phyloP scores from a whole-genome alignment of 2,329 filamentous ascomycete species.

The Pyricularia pennisetigena region DNA sequence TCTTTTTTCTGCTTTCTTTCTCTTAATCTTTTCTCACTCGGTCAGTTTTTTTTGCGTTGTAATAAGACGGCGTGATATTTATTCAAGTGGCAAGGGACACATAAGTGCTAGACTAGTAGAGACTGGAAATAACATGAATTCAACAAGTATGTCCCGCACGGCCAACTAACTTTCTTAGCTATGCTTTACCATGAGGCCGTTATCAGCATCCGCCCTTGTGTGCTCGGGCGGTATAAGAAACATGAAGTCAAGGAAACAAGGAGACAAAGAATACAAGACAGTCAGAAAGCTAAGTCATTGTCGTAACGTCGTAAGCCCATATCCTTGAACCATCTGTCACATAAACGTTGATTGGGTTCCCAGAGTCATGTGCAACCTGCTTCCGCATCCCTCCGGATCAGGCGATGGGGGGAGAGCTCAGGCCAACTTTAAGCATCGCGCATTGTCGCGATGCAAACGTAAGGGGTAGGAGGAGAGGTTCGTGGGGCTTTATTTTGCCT shows the following conservation, averaged over 20 bases:
- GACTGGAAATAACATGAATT: not conserved
- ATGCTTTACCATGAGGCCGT: not conserved
- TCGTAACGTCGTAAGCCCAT: not conserved
- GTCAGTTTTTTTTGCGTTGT: not conserved
- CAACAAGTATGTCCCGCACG: not conserved
- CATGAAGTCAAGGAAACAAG: not conserved
- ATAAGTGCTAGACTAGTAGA: not conserved
- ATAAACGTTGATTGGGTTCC: not conserved
- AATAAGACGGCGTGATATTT: not conserved
- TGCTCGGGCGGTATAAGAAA: not conserved
- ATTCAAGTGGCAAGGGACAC: not conserved
- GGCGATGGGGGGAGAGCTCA: not conserved
- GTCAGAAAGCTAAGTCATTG: not conserved
- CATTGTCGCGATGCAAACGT: not conserved
- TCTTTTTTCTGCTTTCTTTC: not conserved
- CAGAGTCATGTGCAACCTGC: not conserved
- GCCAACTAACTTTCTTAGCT: not conserved
- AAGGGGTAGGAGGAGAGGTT: not conserved
- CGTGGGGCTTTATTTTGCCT: not conserved
- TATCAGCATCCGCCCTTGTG: not conserved
- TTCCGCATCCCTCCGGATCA: not conserved
- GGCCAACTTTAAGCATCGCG: not conserved
- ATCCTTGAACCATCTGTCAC: not conserved
- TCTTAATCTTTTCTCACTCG: too few relatives aligned
- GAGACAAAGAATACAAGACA: not conserved